A percentile compares a stretch with the other conserved stretches of the same genome.
phyloP scores from a whole-genome alignment of 345 rosid species.

The Hibiscus mutabilis region DNA sequence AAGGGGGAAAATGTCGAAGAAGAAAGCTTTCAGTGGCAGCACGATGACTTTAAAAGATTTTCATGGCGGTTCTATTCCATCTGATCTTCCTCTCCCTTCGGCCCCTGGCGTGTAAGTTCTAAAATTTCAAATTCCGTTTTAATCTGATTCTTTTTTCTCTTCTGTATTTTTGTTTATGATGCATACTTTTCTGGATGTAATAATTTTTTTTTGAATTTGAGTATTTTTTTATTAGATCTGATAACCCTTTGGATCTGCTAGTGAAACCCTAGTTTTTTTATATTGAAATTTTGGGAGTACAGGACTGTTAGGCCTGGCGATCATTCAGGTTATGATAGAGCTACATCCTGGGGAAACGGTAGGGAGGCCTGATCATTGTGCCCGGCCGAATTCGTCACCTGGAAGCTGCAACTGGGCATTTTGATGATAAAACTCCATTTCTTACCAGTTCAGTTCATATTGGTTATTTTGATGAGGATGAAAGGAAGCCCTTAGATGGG shows the following conservation, averaged over 20 bases:
- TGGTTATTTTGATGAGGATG: conserved; percentile 81
- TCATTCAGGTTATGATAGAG: conserved; percentile 26
- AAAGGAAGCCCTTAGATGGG: conserved; percentile 74
- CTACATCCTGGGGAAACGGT: conserved; percentile 48
- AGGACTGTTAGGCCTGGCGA: conserved; percentile 48
- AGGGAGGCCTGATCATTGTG: conserved; percentile 50
- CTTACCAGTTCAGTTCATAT: conserved; percentile 40
- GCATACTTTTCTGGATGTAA: background rate
- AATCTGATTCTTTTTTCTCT: background rate
- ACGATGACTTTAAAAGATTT: conserved; percentile 91
- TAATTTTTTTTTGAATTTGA: background rate
- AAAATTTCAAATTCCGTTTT: background rate
- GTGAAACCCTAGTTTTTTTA: conserved; percentile 12
- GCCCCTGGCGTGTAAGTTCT: conserved; percentile 82
- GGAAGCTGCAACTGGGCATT: conserved; percentile 43
- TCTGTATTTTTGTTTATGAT: background rate
- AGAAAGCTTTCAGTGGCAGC: conserved; percentile 56
- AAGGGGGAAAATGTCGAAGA: conserved; percentile 62
- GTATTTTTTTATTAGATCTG: conserved; percentile 20
- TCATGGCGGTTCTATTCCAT: conserved; percentile 87
- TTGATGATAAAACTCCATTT: conserved; percentile 72
- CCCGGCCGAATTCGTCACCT: conserved; percentile 61
- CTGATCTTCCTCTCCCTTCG: conserved; percentile 84
- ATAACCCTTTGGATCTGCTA: conserved; percentile 13
- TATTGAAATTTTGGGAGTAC: background rate